Conservation (phyloP, 371 early-diverging fungal genomes). For the Capillidium heterosporum region DNA sequence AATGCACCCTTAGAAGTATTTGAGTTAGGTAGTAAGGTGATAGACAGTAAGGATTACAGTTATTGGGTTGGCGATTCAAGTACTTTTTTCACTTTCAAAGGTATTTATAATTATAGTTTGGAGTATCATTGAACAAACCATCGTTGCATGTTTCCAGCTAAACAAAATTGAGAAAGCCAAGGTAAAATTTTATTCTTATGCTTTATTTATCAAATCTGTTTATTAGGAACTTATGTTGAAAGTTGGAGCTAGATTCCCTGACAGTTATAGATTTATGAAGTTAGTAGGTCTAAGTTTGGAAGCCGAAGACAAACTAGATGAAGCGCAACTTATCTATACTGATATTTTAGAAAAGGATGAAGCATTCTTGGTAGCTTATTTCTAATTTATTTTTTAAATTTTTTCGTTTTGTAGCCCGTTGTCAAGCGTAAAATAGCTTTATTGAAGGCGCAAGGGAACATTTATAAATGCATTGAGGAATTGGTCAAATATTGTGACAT, state of each 20-base stretch:
- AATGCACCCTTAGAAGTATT: too few species aligned
- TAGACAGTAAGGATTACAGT: too few species aligned
- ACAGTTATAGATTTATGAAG: slow-evolving; percentile 41
- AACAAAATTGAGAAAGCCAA: too few species aligned
- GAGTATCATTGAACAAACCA: too few species aligned
- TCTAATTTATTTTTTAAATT: too few species aligned
- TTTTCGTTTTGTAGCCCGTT: slow-evolving; percentile 20
- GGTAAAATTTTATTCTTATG: too few species aligned
- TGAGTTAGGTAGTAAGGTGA: too few species aligned
- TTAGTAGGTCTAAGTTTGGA: slow-evolving; percentile 47
- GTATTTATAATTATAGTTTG: too few species aligned
- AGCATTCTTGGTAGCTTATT: slow-evolving; percentile 35
- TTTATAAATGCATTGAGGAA: slow-evolving; percentile 48
- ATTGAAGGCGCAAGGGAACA: slow-evolving; percentile 36
- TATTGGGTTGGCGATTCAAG: too few species aligned
- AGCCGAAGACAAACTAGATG: slow-evolving; percentile 42
- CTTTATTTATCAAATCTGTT: neutral
- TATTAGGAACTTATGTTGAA: slow-evolving; percentile 2
- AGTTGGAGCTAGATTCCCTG: slow-evolving; percentile 37
- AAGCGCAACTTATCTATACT: slow-evolving; percentile 43
- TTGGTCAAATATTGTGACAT: slow-evolving; percentile 58
- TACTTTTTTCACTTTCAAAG: too few species aligned
- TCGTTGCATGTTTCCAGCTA: too few species aligned
- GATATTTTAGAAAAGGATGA: slow-evolving; percentile 39
- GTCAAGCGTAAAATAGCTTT: slow-evolving; percentile 59